These are phyloP conservation scores for Anaeromyces robustus DNA, from an alignment of 192 early-diverging fungal species.

Conservation along the genomic window DNA sequence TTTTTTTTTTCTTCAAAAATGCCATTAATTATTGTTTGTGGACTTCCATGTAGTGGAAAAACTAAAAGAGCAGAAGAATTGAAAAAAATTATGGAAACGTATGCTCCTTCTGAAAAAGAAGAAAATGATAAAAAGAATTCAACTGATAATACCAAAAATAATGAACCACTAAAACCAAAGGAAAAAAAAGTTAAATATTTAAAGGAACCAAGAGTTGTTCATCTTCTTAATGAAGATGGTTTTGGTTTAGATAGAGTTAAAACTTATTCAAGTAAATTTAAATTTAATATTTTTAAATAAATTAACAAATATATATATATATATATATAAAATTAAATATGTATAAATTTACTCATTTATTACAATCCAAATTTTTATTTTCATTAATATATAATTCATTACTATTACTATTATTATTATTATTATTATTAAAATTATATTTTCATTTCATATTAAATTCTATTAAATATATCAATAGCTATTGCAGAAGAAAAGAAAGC, in stretches of 20 bases:
- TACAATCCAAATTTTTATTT: no score
- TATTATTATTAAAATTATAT: no score
- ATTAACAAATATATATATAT: no score
- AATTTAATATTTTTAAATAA: constrained; percentile 10
- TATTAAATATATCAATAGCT: no score
- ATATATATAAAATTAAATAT: no score
- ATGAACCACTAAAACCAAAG: neutral
- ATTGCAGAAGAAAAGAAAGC: constrained; percentile 73
- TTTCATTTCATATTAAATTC: no score
- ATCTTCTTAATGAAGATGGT: constrained; percentile 63
- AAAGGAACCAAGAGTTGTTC: constrained; percentile 13
- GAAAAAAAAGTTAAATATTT: neutral
- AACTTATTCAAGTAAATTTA: constrained; percentile 43
- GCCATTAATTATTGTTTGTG: constrained; percentile 82
- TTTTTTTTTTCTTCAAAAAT: constrained; percentile 39
- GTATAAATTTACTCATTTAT: no score
- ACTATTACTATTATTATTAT: no score
- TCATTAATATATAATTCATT: no score
- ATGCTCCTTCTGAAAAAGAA: constrained; percentile 1
- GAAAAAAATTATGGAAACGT: constrained; percentile 27
- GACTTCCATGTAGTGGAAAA: constrained; percentile 83
- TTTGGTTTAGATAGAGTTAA: constrained; percentile 37
- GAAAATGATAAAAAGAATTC: neutral
- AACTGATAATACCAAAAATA: neutral
- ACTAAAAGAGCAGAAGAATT: constrained; percentile 64